Conservation (phyloP, 2,329 filamentous ascomycete genomes). For the Dryadomyces quercus-mongolicae region DNA sequence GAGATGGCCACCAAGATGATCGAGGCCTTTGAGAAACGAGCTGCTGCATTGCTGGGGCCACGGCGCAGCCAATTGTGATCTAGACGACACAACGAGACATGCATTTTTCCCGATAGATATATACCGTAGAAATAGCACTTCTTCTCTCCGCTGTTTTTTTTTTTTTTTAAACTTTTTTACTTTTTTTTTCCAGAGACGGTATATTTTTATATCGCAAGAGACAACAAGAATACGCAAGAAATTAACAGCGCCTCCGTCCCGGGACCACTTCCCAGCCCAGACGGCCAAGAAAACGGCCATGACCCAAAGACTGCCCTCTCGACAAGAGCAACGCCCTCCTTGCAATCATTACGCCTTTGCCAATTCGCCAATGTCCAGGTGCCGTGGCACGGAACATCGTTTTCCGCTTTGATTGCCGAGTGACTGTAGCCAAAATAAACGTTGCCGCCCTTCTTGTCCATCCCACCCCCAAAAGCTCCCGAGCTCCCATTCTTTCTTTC, state of each 20-base stretch:
- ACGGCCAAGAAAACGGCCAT: neutral
- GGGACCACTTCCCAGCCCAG: no score
- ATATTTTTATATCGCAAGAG: neutral
- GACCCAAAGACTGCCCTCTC: neutral
- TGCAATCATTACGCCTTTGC: neutral
- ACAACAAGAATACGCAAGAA: neutral
- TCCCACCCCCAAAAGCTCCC: neutral
- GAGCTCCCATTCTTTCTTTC: neutral
- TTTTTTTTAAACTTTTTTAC: no score
- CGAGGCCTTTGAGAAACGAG: conserved; percentile 79
- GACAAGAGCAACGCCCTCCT: conserved; percentile 1
- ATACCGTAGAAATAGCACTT: neutral
- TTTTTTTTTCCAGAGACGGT: neutral
- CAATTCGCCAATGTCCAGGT: neutral
- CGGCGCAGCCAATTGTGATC: neutral
- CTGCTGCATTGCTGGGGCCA: conserved; percentile 35
- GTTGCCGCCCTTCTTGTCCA: conserved; percentile 3
- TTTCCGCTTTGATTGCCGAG: neutral
- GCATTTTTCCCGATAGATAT: neutral
- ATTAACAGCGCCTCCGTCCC: neutral
- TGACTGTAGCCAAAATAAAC: neutral
- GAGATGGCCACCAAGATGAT: conserved; percentile 84
- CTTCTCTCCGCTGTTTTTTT: no score
- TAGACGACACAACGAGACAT: neutral
- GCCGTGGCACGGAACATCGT: neutral